Base-by-base conservation (phyloP, 1,284 basidiomycete genomes). In the Marasmius oreades region DNA sequence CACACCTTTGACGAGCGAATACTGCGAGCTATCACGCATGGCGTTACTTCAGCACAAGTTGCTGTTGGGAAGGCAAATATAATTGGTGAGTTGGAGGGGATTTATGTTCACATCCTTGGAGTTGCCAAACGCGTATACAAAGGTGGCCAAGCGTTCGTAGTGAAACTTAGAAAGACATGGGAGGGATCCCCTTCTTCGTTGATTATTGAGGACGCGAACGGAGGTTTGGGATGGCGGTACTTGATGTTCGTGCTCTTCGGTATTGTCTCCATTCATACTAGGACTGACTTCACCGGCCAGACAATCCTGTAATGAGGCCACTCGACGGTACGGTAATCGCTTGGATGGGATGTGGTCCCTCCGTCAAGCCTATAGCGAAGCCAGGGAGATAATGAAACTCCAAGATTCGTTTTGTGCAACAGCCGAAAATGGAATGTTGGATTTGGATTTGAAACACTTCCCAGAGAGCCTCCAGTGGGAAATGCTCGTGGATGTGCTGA, bases 391-490 rank as follows among this genome's bases (percentile, higher is more conserved):
- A 55, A 88, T 85, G 68, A 71, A 78, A 23, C 73, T 78, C 46
- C 94, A 96, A 68, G 90, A 94, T 62, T 66, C 64, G 3, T 92
- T 82, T 67, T 93, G 90, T 62, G 68, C 70, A 4, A 81, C 81
- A 54, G 86, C 76, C 0, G 71, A 80, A 52, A 71, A 76, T 1
- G 84, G 86, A 0, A 64, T 82, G 18, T 92, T 88, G 84, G 78
- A 82, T 28, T 72, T 74, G 5, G 69, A 86, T 5, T 56, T 72
- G 59, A 77, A 72, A n/a, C 65, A 71, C 1, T 93, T 91, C 70
- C 93, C 93, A 0, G 83, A 89, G 36, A 82, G 84, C 61, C 72
- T 90, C 33, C 80, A 88, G 63, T 90, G 86, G 81, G 92, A 95
- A 66, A 80, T 85, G 33, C 73, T 95, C 18, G 85, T 92, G 2